Evolutionary conservation across 768 basidiomycete genomes (phyloP).

Genomic region (Russula earlei): DNA sequence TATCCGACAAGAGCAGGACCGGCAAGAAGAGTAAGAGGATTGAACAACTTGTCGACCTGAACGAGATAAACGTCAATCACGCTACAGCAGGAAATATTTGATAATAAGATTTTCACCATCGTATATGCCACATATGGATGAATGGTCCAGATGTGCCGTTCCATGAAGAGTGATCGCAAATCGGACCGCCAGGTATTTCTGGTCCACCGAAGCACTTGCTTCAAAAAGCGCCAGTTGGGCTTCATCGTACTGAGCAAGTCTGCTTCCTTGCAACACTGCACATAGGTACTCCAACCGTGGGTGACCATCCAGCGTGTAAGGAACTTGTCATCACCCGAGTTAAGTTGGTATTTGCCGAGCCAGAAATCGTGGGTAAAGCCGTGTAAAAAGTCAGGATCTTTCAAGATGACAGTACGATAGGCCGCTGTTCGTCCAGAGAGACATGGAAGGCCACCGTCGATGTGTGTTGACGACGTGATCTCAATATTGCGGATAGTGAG

Average conservation of each 20-base stretch:
- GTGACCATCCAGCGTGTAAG: slow-evolving; percentile 94
- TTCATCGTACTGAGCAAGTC: slow-evolving; percentile 92
- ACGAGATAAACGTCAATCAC: slow-evolving; percentile 4
- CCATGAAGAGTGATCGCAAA: slow-evolving; percentile 80
- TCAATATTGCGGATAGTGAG: slow-evolving; percentile 92
- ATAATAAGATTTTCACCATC: slow-evolving; percentile 48
- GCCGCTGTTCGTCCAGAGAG: slow-evolving; percentile 89
- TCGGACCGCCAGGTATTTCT: slow-evolving; percentile 92
- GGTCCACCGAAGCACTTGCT: slow-evolving; percentile 90
- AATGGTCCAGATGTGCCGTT: slow-evolving; percentile 76
- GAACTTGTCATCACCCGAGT: slow-evolving; percentile 92
- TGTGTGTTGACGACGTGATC: slow-evolving; percentile 80
- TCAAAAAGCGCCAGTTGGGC: slow-evolving; percentile 91
- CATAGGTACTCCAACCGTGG: slow-evolving; percentile 93
- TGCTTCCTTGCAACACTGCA: slow-evolving; percentile 76
- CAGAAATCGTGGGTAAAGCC: slow-evolving; percentile 93
- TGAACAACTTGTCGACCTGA: slow-evolving; percentile 77
- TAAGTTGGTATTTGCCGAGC: slow-evolving; percentile 90
- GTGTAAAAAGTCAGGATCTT: slow-evolving; percentile 87
- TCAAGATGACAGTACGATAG: slow-evolving; percentile 88
- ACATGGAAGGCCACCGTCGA: slow-evolving; percentile 88
- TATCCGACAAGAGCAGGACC: slow-evolving; percentile 74
- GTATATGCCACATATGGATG: slow-evolving; percentile 81
- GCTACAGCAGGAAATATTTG: not conserved
- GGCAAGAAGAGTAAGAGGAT: slow-evolving; percentile 77